Base-by-base conservation (phyloP, 2,329 filamentous ascomycete genomes). In the Hirsutella thompsonii region DNA sequence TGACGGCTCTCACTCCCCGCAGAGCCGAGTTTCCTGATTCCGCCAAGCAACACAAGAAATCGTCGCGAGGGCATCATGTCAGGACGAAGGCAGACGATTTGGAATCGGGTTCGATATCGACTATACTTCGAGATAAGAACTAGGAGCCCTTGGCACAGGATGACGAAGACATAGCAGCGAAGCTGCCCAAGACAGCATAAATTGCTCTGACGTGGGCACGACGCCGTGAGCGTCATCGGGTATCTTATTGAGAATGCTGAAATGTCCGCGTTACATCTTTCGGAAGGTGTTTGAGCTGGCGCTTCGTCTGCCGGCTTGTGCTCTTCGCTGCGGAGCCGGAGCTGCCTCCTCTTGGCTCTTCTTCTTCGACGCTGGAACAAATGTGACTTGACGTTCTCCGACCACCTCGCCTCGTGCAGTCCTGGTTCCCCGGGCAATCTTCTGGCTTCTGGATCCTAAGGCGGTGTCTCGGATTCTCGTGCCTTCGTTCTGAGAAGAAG, bases 241-340 rank as follows among this genome's bases (percentile, higher is more conserved):
- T 34, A 16, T 34, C n/a, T n/a, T 16, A 18, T 34, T 8, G 32
- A 5, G n/a, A 13, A 20, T n/a, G 4, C 10, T 11, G 34, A 32
- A 40, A 3, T 26, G 46, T 58, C 64, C 81, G 67, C 85, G 70
- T 57, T 64, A 82, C 67, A 85, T 70, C 54, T 69, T 72, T 57
- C 81, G 74, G 58, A 88, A 84, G 33, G 79, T 79, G 61, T 90
- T 89, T 40, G 72, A 73, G 60, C 82, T 87, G 39, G 84, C 84
- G 59, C 81, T 88, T 52, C 83, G 68, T 52, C 83, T 74, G 42
- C 57, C 56, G 42, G 64, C 64, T 36, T 41, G 44, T 23, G 55
- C 56, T 48, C 58, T 63, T 35, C 56, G 56, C 36, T 55, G 53
- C 21, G 56, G 54, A 20, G 55, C 50, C 18, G 50, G 48, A 28